Evolutionary conservation across 208 protist genomes (phyloP).

Genomic region (Acanthamoeba royreba): DNA sequence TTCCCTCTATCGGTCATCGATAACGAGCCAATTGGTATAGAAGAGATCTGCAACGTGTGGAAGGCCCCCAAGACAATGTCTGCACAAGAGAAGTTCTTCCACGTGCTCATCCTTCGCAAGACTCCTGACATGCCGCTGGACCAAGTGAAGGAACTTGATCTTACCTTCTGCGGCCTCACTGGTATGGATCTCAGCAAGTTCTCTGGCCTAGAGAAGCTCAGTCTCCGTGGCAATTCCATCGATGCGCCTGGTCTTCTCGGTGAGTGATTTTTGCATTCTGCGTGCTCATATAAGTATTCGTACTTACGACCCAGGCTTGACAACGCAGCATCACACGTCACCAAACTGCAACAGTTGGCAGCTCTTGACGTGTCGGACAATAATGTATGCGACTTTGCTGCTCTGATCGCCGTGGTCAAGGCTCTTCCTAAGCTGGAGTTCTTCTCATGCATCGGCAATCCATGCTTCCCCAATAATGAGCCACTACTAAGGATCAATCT

Average conservation of each 20-base stretch:
- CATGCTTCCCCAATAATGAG: conserved; percentile 39
- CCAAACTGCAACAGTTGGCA: not conserved
- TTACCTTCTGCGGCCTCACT: not conserved
- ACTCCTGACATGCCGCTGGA: not conserved
- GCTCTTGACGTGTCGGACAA: conserved; percentile 16
- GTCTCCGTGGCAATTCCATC: not conserved
- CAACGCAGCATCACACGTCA: not conserved
- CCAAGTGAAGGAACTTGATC: not conserved
- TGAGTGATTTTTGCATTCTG: not conserved
- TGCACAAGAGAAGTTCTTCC: conserved; percentile 18
- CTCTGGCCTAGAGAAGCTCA: not conserved
- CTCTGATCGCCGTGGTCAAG: not conserved
- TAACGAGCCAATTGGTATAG: not conserved
- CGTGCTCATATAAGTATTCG: not conserved
- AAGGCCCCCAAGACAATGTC: not conserved
- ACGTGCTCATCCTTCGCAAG: conserved; percentile 30
- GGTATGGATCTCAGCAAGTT: not conserved
- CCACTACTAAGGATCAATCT: not conserved
- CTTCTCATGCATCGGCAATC: not conserved
- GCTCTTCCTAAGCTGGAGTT: not conserved
- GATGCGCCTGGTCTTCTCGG: not conserved
- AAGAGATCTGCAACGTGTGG: conserved; percentile 23
- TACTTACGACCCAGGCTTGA: not conserved
- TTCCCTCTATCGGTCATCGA: not conserved
- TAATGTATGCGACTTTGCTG: conserved; percentile 13